phyloP scores from a whole-genome alignment of 352 stramenopile species.

The Thalassiosira hispida region DNA sequence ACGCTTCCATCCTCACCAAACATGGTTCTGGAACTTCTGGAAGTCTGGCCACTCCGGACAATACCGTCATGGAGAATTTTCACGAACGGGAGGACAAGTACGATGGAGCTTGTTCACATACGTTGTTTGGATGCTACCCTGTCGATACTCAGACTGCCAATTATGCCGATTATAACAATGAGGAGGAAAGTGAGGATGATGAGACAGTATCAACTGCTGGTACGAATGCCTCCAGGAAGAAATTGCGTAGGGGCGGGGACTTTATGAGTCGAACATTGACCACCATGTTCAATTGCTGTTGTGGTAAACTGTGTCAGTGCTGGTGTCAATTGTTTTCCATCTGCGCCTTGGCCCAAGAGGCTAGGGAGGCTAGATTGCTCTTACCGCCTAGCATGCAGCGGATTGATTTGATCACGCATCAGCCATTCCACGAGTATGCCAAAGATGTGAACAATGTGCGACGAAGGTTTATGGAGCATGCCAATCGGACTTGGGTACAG shows the following conservation, averaged over 20 bases:
- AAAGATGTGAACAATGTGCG: conserved; percentile 76
- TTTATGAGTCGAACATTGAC: conserved; percentile 66
- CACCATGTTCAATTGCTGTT: conserved; percentile 68
- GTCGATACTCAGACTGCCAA: conserved; percentile 55
- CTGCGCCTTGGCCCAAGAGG: conserved; percentile 82
- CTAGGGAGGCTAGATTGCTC: conserved; percentile 74
- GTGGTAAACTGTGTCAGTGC: conserved; percentile 70
- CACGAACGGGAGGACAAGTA: conserved; percentile 75
- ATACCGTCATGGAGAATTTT: conserved; percentile 50
- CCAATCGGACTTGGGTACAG: conserved; percentile 56
- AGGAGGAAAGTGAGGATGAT: conserved; percentile 62
- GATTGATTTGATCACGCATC: conserved; percentile 82
- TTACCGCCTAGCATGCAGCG: conserved; percentile 72
- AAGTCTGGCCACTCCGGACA: conserved; percentile 34
- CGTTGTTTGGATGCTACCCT: conserved; percentile 81
- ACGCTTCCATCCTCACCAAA: conserved; percentile 56
- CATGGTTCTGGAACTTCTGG: conserved; percentile 8
- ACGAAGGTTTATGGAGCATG: conserved; percentile 59
- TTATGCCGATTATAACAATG: conserved; percentile 63
- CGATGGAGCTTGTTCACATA: conserved; percentile 80
- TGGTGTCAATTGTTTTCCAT: conserved; percentile 81
- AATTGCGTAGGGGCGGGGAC: conserved; percentile 64
- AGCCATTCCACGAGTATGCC: conserved; percentile 83
- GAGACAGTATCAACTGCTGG: conserved; percentile 34
- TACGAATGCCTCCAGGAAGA: conserved; percentile 2